Evolutionary conservation across 2,329 filamentous ascomycete species (phyloP).

Genomic region (Penicillium sp.): DNA sequence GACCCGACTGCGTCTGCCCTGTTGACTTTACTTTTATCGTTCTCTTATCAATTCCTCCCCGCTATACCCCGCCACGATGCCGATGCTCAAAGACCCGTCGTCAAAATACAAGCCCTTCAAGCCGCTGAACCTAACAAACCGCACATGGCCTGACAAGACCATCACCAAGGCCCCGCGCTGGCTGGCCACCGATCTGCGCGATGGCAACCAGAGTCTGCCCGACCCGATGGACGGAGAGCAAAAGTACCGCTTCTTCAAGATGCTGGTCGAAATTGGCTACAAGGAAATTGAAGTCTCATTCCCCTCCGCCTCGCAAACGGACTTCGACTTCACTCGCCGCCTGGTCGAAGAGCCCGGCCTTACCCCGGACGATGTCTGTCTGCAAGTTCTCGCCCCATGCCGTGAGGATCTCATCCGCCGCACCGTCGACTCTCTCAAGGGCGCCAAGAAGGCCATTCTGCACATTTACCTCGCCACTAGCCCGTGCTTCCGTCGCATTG

Average conservation of each 20-base stretch:
- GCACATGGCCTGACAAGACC: slow-evolving; percentile 75
- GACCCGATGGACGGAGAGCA: slow-evolving; percentile 96
- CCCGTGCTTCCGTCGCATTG: slow-evolving; percentile 88
- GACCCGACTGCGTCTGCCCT: slow-evolving; percentile 7
- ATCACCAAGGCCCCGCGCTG: slow-evolving; percentile 84
- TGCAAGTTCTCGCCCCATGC: slow-evolving; percentile 91
- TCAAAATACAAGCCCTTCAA: slow-evolving; percentile 50
- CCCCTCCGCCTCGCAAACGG: slow-evolving; percentile 88
- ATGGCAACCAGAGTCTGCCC: slow-evolving; percentile 90
- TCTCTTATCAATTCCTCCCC: slow-evolving; percentile 22
- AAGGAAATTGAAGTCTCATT: slow-evolving; percentile 98
- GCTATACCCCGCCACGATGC: slow-evolving; percentile 33
- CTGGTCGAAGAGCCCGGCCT: slow-evolving; percentile 80
- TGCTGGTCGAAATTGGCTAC: slow-evolving; percentile 88
- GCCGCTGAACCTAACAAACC: slow-evolving; percentile 49
- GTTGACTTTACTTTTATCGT: slow-evolving; percentile 10
- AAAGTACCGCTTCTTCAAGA: slow-evolving; percentile 93
- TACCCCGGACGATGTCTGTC: slow-evolving; percentile 82
- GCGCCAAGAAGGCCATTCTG: slow-evolving; percentile 88
- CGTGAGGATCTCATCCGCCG: slow-evolving; percentile 84
- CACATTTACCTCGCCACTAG: slow-evolving; percentile 96
- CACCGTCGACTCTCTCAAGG: slow-evolving; percentile 84
- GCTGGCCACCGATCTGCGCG: slow-evolving; percentile 83
- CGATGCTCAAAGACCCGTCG: slow-evolving; percentile 50
- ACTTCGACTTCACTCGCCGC: slow-evolving; percentile 90